Conservation (phyloP, 768 basidiomycete species). For the Chalciporus pseudorubinellus region DNA sequence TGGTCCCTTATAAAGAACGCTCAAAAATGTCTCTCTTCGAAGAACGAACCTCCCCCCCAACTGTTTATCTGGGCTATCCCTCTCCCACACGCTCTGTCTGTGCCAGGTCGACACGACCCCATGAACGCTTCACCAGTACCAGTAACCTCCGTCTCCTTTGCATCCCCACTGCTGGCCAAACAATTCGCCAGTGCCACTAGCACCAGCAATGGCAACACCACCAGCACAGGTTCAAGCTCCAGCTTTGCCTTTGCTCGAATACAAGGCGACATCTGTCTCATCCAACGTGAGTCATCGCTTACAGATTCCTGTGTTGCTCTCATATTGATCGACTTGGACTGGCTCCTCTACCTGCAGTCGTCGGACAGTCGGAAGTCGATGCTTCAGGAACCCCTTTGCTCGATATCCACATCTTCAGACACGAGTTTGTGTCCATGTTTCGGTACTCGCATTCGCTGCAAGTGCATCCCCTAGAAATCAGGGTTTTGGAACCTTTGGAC, state of each 20-base stretch:
- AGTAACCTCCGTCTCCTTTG: slow-evolving; percentile 20
- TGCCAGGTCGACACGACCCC: too few relatives aligned
- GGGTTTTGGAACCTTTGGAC: slow-evolving; percentile 51
- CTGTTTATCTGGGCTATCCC: too few relatives aligned
- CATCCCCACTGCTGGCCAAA: slow-evolving; percentile 15
- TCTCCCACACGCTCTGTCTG: not conserved
- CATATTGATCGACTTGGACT: too few relatives aligned
- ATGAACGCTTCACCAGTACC: slow-evolving; percentile 9
- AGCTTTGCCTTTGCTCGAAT: slow-evolving; percentile 40
- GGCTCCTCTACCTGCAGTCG: slow-evolving; percentile 5
- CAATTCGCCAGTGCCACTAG: slow-evolving; percentile 5
- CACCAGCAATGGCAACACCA: not conserved
- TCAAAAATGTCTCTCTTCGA: not conserved
- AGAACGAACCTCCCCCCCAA: not conserved
- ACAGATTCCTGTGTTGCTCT: too few relatives aligned
- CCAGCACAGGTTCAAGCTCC: slow-evolving; percentile 8
- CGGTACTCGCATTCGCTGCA: slow-evolving; percentile 52
- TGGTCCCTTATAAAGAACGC: not conserved
- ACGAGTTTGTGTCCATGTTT: slow-evolving; percentile 66
- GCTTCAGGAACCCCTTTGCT: slow-evolving; percentile 13
- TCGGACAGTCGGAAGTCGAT: slow-evolving; percentile 17
- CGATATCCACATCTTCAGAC: slow-evolving; percentile 32
- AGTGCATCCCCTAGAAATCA: slow-evolving; percentile 35
- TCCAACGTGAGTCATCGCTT: slow-evolving; percentile 28
- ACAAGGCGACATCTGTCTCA: slow-evolving; percentile 26